A percentile compares a stretch with the other conserved stretches of the same genome.
These are phyloP conservation scores for Populus trichocarpa DNA, from an alignment of 441 rosid species.

Conservation along the genomic window DNA sequence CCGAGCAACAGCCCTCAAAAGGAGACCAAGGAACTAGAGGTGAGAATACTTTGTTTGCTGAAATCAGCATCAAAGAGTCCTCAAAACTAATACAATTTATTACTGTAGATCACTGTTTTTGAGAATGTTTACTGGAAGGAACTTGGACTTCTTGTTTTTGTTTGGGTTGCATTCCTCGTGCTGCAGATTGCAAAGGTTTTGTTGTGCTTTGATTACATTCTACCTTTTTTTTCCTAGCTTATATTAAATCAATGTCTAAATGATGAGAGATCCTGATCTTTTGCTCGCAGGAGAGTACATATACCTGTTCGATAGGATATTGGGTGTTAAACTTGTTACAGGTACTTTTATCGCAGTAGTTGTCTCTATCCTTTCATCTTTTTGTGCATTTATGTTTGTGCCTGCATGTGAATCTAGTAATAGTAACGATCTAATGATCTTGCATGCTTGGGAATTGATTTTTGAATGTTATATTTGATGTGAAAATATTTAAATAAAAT, in stretches of 20 bases:
- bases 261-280: neutral
- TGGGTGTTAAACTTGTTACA: slow-evolving; percentile 54
- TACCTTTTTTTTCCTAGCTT: neutral
- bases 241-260: slow-evolving; percentile 6
- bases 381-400: neutral
- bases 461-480: neutral
- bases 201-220: neutral
- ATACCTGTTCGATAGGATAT: slow-evolving; percentile 44
- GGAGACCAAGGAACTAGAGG: slow-evolving; percentile 31
- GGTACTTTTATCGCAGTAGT: slow-evolving; percentile 26
- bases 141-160: slow-evolving; percentile 1
- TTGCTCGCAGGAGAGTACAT: slow-evolving; percentile 34
- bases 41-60: slow-evolving; percentile 11
- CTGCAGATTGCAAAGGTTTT: slow-evolving; percentile 51
- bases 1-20: slow-evolving; percentile 16
- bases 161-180: slow-evolving; percentile 47
- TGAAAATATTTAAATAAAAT: too few relatives aligned
- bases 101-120: slow-evolving; percentile 41
- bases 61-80: neutral
- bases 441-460: neutral
- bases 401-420: too few relatives aligned
- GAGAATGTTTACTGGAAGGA: slow-evolving; percentile 54
- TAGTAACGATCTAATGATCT: too few relatives aligned
- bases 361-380: neutral
- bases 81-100: slow-evolving; percentile 13